Base-by-base conservation (phyloP, 257 asterid species). In the Penstemon davidsonii region DNA sequence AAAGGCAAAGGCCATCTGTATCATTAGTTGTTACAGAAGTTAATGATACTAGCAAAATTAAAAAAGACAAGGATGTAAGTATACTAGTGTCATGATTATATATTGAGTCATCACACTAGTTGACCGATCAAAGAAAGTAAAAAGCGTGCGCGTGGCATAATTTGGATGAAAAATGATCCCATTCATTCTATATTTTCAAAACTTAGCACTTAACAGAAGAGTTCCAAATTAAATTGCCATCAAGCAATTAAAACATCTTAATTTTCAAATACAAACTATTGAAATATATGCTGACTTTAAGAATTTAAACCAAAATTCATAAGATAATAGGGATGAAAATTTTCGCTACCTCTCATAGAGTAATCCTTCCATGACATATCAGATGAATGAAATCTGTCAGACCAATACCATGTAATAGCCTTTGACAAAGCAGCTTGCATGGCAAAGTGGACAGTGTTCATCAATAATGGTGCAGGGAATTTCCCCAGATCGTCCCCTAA, bases 371-470 rank as follows among this genome's bases (percentile, higher is more conserved):
- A 94, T 3, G 95, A 86, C 98, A 91, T 94, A 60, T 40, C 77
- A 73, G 92, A 76, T 41, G 97, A 78, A 25, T 82, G 86, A 80
- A 84, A 91, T 82, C 85, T 79, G 54, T 85, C 82, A 39, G 98
- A 85, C 96, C 98, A 94, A 80, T 86, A 87, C 95, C 96, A 94
- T 7, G 96, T 88, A 68, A 94, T 89, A 72, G 76, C 90, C 74
- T 81, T 94, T 42, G 99, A 87, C 71, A 94, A 75, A 74, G 79
- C 71, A 74, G 98, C 99, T 91, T 94, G 99, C 99, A 94, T 94
- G 62, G 88, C 40, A 74, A 94, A 94, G 68, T 94, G 99, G 66
- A 94, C 75, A 2, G 98, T 86, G 76, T 94, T 94, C 99, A 94
- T 91, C 86, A 91, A 75, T 55, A 94, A 75, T 12, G 99, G 99